Evolutionary conservation across 2,329 filamentous ascomycete species (phyloP).

Genomic region (Colletotrichum sp.): DNA sequence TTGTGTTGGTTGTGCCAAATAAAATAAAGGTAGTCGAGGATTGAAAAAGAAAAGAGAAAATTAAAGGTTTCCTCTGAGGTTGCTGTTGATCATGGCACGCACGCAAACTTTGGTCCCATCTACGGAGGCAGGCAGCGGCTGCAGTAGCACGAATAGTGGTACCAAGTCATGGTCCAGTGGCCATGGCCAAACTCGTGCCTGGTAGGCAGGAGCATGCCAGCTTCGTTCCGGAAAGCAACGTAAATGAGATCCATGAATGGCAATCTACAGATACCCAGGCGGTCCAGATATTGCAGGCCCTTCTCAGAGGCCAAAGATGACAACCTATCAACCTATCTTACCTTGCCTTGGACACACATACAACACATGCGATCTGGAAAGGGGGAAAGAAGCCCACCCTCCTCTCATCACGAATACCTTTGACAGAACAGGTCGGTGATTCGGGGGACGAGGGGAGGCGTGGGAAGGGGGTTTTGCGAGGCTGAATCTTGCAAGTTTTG

Average conservation of each 20-base stretch:
- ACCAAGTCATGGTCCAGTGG: not conserved
- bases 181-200: not conserved
- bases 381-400: not conserved
- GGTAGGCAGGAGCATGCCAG: not conserved
- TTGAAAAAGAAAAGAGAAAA: not conserved
- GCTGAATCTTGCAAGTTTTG: slow-evolving; percentile 9
- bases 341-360: not conserved
- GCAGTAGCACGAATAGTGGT: not conserved
- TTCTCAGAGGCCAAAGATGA: not conserved
- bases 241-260: not conserved
- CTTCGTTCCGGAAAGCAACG: not conserved
- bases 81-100: not conserved
- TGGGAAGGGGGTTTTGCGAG: slow-evolving; percentile 7
- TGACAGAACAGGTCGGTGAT: not conserved
- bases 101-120: not conserved
- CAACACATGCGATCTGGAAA: not conserved
- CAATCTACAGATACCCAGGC: not conserved
- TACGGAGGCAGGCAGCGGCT: not conserved
- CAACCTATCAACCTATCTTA: not conserved
- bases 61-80: not conserved
- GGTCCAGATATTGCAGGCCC: not conserved
- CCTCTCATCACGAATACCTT: not conserved
- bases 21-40: not conserved
- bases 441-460: not conserved
- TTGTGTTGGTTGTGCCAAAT: not conserved